phyloP scores from a whole-genome alignment of 1,284 basidiomycete species.

The Apiotrichum porosum region DNA sequence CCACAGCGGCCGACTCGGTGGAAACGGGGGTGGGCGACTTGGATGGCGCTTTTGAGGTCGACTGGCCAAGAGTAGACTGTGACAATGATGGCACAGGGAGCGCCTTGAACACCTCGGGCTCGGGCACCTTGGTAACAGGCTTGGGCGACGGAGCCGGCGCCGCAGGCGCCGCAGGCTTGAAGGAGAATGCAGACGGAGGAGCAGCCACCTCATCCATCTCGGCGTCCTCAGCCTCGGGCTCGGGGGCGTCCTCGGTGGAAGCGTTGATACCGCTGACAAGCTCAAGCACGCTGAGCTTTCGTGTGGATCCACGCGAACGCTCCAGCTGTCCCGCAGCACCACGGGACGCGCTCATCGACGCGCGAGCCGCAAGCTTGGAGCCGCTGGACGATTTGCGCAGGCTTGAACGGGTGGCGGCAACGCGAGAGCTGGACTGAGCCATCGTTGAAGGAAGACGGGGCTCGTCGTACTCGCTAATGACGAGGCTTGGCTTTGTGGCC shows the following conservation, averaged over 20 bases:
- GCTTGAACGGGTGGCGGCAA: not conserved
- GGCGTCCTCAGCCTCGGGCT: slow-evolving; percentile 6
- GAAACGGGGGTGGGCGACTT: not conserved
- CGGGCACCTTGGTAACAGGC: slow-evolving; percentile 7
- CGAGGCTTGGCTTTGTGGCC: slow-evolving; percentile 17
- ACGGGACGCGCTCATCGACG: slow-evolving; percentile 24
- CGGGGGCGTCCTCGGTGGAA: not conserved
- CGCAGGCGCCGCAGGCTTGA: not conserved
- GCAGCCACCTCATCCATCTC: not conserved
- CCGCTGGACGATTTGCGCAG: slow-evolving; percentile 7
- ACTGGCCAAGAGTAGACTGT: slow-evolving; percentile 5
- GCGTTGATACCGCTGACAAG: slow-evolving; percentile 14
- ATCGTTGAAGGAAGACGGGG: not conserved
- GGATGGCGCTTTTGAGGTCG: not conserved
- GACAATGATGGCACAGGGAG: slow-evolving; percentile 9
- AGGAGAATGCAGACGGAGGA: not conserved
- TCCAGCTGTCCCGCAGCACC: slow-evolving; percentile 43
- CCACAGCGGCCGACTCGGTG: slow-evolving; percentile 1
- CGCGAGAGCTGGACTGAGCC: not conserved
- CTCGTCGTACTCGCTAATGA: slow-evolving; percentile 42
- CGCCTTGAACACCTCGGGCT: slow-evolving; percentile 24
- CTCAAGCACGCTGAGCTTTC: slow-evolving; percentile 20
- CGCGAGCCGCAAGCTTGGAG: slow-evolving; percentile 5
- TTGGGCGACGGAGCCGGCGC: slow-evolving; percentile 4
- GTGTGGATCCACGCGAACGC: slow-evolving; percentile 5